These are phyloP conservation scores for Quaeritorhiza haematococci DNA, from an alignment of 371 early-diverging fungal species.

Conservation along the genomic window DNA sequence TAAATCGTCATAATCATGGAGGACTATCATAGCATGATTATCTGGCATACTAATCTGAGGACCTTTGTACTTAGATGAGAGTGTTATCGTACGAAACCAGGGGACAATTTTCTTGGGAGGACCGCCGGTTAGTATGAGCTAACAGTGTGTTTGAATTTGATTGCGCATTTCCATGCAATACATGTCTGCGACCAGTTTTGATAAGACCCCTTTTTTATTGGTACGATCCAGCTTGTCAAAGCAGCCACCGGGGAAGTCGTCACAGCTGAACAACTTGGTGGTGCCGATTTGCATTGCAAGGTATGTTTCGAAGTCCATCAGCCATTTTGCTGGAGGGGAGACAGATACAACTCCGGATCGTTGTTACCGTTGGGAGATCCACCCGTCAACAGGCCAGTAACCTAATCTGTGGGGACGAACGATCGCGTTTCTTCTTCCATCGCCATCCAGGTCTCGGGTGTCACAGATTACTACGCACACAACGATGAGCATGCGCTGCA, in stretches of 20 bases:
- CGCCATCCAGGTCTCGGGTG: conserved; percentile 75
- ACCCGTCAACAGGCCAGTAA: no score
- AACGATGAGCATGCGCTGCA: conserved; percentile 90
- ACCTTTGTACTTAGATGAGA: conserved; percentile 85
- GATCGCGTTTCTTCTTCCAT: background rate
- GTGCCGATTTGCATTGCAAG: conserved; percentile 93
- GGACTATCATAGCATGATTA: background rate
- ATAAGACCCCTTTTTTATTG: no score
- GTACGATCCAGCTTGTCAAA: conserved; percentile 60
- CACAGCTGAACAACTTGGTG: conserved; percentile 92
- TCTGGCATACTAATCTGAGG: no score
- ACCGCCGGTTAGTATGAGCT: no score
- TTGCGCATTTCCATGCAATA: background rate
- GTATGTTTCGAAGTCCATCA: no score
- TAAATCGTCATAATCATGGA: background rate
- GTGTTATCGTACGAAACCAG: conserved; percentile 91
- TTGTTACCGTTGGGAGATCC: no score
- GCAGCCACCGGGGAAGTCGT: conserved; percentile 97
- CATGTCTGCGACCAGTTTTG: no score
- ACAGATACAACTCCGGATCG: no score
- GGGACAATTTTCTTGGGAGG: conserved; percentile 97
- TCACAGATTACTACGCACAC: conserved; percentile 91
- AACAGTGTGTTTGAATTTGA: conserved; percentile 28
- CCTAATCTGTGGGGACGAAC: background rate
- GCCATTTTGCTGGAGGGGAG: no score